phyloP scores from a whole-genome alignment of 73 alveolate species.

The Stentor coeruleus region DNA sequence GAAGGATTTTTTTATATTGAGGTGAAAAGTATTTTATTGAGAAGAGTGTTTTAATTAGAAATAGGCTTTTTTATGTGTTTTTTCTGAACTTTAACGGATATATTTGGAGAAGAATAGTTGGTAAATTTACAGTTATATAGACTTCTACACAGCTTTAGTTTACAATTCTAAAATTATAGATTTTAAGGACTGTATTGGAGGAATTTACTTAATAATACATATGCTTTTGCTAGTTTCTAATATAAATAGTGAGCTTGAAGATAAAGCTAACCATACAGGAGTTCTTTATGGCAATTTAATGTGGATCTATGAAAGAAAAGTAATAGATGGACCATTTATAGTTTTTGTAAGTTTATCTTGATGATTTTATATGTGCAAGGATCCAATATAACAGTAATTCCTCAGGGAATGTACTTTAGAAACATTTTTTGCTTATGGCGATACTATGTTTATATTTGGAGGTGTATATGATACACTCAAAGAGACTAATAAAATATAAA shows the following conservation, averaged over 20 bases:
- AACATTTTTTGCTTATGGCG: background rate
- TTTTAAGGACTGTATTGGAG: constrained; percentile 61
- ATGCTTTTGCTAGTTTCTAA: constrained; percentile 31
- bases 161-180: constrained; percentile 33
- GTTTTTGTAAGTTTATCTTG: background rate
- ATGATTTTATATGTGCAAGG: background rate
- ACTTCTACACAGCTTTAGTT: constrained; percentile 46
- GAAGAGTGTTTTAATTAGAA: too few species aligned
- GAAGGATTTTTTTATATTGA: too few species aligned
- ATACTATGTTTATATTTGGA: constrained; percentile 18
- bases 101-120: background rate
- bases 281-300: constrained; percentile 31
- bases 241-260: background rate
- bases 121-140: constrained; percentile 19
- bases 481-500: constrained; percentile 5
- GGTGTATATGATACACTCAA: background rate
- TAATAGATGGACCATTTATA: constrained; percentile 29
- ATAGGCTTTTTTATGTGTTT: too few species aligned
- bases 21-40: too few species aligned
- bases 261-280: constrained; percentile 57
- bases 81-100: background rate
- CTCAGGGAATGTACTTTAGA: background rate
- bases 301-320: constrained; percentile 52
- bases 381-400: background rate
- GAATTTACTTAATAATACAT: constrained; percentile 26